Evolutionary conservation across 2,329 filamentous ascomycete genomes (phyloP), one percentile per base, ranked within the genome.

Genomic region (Aspergillus amoenus): DNA sequence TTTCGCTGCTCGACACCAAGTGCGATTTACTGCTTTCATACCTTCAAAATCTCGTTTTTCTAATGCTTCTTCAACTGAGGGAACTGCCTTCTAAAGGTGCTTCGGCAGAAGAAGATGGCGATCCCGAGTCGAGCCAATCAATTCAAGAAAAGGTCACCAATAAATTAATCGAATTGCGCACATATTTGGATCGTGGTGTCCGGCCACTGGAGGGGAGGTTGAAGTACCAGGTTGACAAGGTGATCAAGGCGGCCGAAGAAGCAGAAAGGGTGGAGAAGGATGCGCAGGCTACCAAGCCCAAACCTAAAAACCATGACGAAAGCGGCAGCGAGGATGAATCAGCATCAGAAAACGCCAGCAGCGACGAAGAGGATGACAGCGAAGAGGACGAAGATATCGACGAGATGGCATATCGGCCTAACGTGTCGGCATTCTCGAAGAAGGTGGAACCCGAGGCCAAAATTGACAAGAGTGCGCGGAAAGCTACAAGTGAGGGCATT

Each of bases 11-110:
- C 68, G 92, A 97, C 71, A 87, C 91, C 63, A 99, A 99, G 79
- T 97, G 95, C 76, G 94, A 99, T 72, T 83, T 99, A n/a, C 86
- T 99, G 17, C 86, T 99, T 40, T 93, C 93, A 4, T 99, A 99
- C 75, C 82, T 99, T 0, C 93, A 99, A 69, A 95, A 96, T 68
- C 85, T 97, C 4, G 90, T 94, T 44, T 96, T 96, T 66, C 79
- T 96, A 41, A 88, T 96, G 44, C 79, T 96, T 2, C 76, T 95
- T 39, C 93, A 95, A 69, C 75, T 97, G 18, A 86, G 90, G 34
- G 65, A 57, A 85, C 86, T 70, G 67, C 71, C 59, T 57, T 69
- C 63, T 61, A 56, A 43, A 61, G 44, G 78, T 48, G 66, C 68
- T 6, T 71, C 79, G 0, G 67, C 72, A 1, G 65, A 70, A 0